Evolutionary conservation across 2,329 filamentous ascomycete genomes (phyloP), one percentile per base, ranked within the genome.

Genomic region (Dactylellina drechsleri): DNA sequence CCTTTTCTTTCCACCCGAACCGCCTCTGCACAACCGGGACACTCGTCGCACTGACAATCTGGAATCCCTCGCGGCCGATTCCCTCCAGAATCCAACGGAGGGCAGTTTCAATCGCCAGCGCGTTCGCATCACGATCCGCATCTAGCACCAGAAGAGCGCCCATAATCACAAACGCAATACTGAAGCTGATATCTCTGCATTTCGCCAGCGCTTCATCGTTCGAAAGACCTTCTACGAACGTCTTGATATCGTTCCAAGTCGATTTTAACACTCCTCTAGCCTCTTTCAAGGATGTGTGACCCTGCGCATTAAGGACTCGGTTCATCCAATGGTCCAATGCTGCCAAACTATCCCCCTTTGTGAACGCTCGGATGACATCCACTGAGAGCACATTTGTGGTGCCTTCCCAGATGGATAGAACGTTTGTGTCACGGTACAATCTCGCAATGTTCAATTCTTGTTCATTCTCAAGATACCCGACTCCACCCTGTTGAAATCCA

Each of bases 331-430:
- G 43, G 12, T 76, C 54, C 36, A 79, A 78, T 4, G 79, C 80
- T 36, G 79, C 75, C 52, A 82, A 62, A 2, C 70, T 76, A 79
- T 80, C 71, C 1, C 78, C 79, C 66, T 78, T 76, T 66, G 82
- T 83, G 6, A 84, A 76, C 2, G 85, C 83, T 0, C 85, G 80
- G 28, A 85, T 81, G 4, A 85, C 80, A 76, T 87, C 85, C 45
- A 84, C 84, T 3, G 87, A 87, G 66, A 92, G 83, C 4, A 92
- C 88, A 78, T 91, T 89, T 0, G 89, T 91, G 0, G 90, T 92
- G 0, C 90, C 89, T 80, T 91, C 89, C 88, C 89, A 91, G 57
- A 92, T 91, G 13, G 86, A 85, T 59, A 87, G 82, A 1, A 91
- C 90, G 6, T 84, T 82, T 1, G 85, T 87, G 78, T 92, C 90